Conservation (phyloP, 108 stramenopile genomes). For the Cyclotella sp. region DNA sequence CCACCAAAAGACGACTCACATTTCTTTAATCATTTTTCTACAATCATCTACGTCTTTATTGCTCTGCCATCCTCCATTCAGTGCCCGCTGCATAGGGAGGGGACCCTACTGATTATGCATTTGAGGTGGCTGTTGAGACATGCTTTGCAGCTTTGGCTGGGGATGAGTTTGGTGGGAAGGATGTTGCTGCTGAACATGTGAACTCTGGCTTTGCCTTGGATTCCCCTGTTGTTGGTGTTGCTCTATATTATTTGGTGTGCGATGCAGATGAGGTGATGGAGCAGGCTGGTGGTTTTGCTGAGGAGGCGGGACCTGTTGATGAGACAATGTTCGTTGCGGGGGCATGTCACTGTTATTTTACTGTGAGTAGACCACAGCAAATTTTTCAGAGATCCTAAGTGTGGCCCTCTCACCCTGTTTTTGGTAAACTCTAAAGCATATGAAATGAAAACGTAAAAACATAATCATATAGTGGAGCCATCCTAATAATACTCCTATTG, state of each 20-base stretch:
- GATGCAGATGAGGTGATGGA: slow-evolving; percentile 18
- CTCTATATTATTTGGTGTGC: slow-evolving; percentile 46
- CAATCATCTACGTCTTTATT: slow-evolving; percentile 87
- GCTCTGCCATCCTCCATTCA: slow-evolving; percentile 93
- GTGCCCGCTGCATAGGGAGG: slow-evolving; percentile 60
- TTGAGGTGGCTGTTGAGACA: slow-evolving; percentile 39
- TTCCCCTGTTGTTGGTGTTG: slow-evolving; percentile 47
- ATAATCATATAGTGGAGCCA: too few relatives aligned
- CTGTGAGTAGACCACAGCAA: too few relatives aligned
- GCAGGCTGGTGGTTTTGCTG: slow-evolving; percentile 26
- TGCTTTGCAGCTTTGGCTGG: slow-evolving; percentile 22
- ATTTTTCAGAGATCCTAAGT: too few relatives aligned
- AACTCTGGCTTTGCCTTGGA: slow-evolving; percentile 45
- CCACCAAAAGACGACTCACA: slow-evolving; percentile 60
- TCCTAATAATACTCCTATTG: too few relatives aligned
- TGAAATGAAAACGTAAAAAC: too few relatives aligned
- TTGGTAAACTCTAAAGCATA: too few relatives aligned
- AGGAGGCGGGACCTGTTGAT: slow-evolving; percentile 22
- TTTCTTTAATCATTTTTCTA: slow-evolving; percentile 94
- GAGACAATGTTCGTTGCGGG: slow-evolving; percentile 30
- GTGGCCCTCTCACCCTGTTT: too few relatives aligned
- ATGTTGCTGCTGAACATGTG: slow-evolving; percentile 46
- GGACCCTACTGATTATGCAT: slow-evolving; percentile 52
- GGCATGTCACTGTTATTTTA: too few relatives aligned
- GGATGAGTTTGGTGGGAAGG: slow-evolving; percentile 24